Percentiles rank a stretch among this genome's conserved stretches.
These are phyloP conservation scores for Aspergillus bombycis DNA, from an alignment of 2,329 filamentous ascomycete species.

Conservation along the genomic window DNA sequence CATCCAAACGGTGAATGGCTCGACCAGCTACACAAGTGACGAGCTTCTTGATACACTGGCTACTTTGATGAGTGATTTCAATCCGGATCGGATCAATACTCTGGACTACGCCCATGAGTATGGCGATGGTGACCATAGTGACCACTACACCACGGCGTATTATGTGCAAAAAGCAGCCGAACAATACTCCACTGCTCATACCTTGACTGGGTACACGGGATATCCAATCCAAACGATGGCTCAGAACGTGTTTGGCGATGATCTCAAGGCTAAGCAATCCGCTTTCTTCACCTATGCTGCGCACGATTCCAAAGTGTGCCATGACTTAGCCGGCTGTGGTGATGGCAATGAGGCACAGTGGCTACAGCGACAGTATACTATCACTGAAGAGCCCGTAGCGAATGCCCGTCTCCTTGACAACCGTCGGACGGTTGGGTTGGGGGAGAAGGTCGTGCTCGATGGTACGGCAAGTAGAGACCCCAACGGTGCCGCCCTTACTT, in stretches of 20 bases:
- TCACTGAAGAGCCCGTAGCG: not conserved
- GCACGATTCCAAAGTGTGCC: not conserved
- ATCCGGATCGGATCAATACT: not conserved
- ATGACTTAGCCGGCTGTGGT: not conserved
- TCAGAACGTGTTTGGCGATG: not conserved
- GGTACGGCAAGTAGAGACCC: conserved; percentile 8
- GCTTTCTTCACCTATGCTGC: conserved; percentile 1
- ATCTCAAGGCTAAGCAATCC: not conserved
- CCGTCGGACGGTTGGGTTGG: not conserved
- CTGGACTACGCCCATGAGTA: not conserved
- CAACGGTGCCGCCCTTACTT: not conserved
- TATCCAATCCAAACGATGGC: not conserved
- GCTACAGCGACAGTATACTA: not conserved
- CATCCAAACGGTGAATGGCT: not conserved
- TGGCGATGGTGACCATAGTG: not conserved
- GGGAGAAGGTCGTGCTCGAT: conserved; percentile 5
- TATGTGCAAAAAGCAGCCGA: not conserved
- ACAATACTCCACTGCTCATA: not conserved
- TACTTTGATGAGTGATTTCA: not conserved
- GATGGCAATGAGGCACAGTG: conserved; percentile 1
- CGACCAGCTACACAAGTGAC: not conserved
- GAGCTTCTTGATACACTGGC: not conserved
- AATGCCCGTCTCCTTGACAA: not conserved
- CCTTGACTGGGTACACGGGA: not conserved
- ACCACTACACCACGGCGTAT: not conserved